These are phyloP conservation scores for Metarhizium anisopliae DNA, from an alignment of 2,329 filamentous ascomycete species.

Conservation along the genomic window DNA sequence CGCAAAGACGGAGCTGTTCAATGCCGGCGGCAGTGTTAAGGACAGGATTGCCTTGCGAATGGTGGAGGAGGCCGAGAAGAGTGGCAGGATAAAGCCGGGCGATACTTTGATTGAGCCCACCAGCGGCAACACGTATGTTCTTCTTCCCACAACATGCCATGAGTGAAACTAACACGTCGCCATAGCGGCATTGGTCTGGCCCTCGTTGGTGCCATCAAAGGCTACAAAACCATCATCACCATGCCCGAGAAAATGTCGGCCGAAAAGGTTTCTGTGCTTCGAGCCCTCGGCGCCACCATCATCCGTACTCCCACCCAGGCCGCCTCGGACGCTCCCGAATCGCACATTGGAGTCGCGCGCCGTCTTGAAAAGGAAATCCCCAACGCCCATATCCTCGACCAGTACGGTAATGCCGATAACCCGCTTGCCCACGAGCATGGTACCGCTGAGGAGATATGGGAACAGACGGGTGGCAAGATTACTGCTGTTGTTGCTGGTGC, in stretches of 20 bases:
- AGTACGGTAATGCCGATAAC: slow-evolving; percentile 89
- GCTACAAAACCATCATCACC: slow-evolving; percentile 97
- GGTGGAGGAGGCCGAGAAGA: slow-evolving; percentile 90
- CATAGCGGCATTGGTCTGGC: slow-evolving; percentile 80
- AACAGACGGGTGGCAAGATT: slow-evolving; percentile 75
- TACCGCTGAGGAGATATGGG: slow-evolving; percentile 94
- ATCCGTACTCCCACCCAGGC: slow-evolving; percentile 95
- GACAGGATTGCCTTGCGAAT: slow-evolving; percentile 93
- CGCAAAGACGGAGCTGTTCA: slow-evolving; percentile 88
- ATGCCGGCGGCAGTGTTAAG: slow-evolving; percentile 88
- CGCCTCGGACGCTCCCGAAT: slow-evolving; percentile 89
- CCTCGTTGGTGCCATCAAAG: slow-evolving; percentile 89
- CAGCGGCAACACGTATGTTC: slow-evolving; percentile 73
- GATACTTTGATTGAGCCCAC: slow-evolving; percentile 97
- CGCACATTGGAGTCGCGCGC: slow-evolving; percentile 89
- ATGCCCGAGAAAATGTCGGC: slow-evolving; percentile 99
- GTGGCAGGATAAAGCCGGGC: slow-evolving; percentile 89
- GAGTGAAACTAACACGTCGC: neutral
- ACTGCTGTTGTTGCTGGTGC: slow-evolving; percentile 83
- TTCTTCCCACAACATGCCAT: neutral
- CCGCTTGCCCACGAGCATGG: slow-evolving; percentile 88
- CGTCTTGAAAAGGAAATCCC: slow-evolving; percentile 91
- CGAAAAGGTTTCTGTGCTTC: slow-evolving; percentile 92
- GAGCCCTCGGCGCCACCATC: slow-evolving; percentile 90
- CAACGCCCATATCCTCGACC: slow-evolving; percentile 93